phyloP scores from a whole-genome alignment of 805 yeast genomes.

The Lipomyces lipofer region DNA sequence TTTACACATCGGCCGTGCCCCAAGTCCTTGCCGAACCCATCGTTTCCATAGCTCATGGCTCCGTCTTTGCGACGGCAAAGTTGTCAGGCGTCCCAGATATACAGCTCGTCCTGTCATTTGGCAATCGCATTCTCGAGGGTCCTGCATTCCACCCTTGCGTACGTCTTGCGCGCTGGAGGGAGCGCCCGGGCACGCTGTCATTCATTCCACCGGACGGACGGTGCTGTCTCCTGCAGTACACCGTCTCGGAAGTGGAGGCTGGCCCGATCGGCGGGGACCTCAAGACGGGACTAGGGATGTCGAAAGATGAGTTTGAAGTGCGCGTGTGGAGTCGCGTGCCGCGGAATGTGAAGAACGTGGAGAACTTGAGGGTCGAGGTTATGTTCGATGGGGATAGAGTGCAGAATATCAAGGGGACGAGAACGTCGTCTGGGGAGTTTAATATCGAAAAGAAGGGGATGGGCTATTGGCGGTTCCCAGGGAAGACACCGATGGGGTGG shows the following conservation, averaged over 20 bases:
- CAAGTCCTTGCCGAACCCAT: conserved; percentile 33
- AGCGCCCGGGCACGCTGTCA: conserved; percentile 50
- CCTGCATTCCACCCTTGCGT: conserved; percentile 77
- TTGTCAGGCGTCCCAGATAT: conserved; percentile 79
- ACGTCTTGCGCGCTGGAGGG: conserved; percentile 53
- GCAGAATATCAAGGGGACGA: conserved; percentile 50
- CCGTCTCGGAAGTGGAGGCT: conserved; percentile 49
- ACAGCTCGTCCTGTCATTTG: conserved; percentile 50
- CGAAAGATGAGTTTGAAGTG: conserved; percentile 63
- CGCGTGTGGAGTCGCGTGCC: conserved; percentile 50
- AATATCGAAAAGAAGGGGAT: conserved; percentile 51
- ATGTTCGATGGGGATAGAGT: conserved; percentile 38
- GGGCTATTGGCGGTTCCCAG: conserved; percentile 71
- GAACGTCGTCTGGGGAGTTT: conserved; percentile 79
- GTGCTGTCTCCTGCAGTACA: conserved; percentile 37
- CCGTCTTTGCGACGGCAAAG: conserved; percentile 61
- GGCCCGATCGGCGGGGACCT: conserved; percentile 61
- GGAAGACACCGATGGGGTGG: conserved; percentile 59
- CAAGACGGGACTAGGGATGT: conserved; percentile 53
- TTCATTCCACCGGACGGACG: conserved; percentile 91
- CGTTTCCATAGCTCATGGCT: conserved; percentile 54
- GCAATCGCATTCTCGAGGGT: conserved; percentile 22
- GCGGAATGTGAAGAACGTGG: conserved; percentile 49
- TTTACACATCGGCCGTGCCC: conserved; percentile 31
- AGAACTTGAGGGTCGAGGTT: conserved; percentile 49